Evolutionary conservation across 441 rosid genomes (phyloP).

Genomic region (Brassica balearica): DNA sequence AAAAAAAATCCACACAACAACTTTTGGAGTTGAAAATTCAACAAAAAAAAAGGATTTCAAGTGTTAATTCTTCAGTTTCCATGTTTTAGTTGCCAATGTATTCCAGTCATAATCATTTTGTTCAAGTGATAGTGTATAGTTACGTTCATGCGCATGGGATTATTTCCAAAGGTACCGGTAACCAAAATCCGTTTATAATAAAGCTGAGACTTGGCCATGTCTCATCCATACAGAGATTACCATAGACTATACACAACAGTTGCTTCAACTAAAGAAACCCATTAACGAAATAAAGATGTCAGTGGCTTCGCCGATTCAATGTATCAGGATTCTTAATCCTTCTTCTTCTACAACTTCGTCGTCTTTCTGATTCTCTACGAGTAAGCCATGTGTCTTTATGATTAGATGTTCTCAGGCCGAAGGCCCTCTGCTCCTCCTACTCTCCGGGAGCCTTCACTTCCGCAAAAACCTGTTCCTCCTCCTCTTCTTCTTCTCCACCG

Average conservation of each 20-base stretch:
- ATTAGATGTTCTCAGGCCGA: conserved; percentile 68
- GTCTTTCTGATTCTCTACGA: conserved; percentile 48
- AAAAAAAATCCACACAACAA: conserved; percentile 27
- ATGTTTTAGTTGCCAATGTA: background rate
- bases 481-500: conserved; percentile 42
- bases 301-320: conserved; percentile 67
- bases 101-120: no score
- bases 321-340: conserved; percentile 60
- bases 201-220: conserved; percentile 59
- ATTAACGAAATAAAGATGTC: conserved; percentile 50
- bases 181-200: conserved; percentile 11
- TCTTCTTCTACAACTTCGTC: conserved; percentile 48
- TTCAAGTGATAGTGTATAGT: no score
- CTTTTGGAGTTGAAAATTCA: conserved; percentile 19
- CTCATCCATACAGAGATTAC: conserved; percentile 57
- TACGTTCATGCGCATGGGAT: background rate
- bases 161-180: no score
- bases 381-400: conserved; percentile 52
- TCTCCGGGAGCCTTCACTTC: conserved; percentile 50
- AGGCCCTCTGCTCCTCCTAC: conserved; percentile 76
- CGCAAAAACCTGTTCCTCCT: conserved; percentile 29
- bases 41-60: background rate
- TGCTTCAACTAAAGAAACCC: background rate
- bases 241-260: background rate
- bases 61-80: background rate